Evolutionary conservation across 2,329 filamentous ascomycete species (phyloP), one percentile per base, ranked within the genome.

Genomic region (Zasmidium citrigriseum): DNA sequence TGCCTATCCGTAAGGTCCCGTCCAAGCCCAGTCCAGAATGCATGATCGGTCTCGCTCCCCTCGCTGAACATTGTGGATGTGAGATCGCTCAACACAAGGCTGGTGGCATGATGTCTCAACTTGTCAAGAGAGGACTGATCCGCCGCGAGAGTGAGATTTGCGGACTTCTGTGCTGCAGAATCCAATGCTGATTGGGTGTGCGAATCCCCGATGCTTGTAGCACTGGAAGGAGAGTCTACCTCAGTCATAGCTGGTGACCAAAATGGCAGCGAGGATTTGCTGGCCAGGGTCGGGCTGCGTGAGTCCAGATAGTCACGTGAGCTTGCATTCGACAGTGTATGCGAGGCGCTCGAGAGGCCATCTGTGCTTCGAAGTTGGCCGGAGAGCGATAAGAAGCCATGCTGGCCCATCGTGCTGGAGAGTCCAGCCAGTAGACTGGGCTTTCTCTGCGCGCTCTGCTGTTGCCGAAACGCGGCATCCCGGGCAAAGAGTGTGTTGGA

Each of bases 1-100:
- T 71, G 61, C 44, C 65, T 59, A n/a, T 65, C 61, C 10, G 59
- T 62, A 1, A 73, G 54, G 53, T 78, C 76, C 49, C 77, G 74
- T 2, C 77, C 75, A 12, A 92, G 73, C 14, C 84, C 84, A 53
- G 84, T 81, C 49, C 77, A 76, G 65, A 97, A 95, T 89, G 93
- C 97, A 2, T 82, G 82, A 72, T 98, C 95, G 0, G 93, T 98
- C 77, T 99, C 95, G 45, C 92, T 96, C 2, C 95, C 95, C 52
- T 85, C 85, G n/a, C 87, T 86, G 73, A 96, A 95, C 1, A 97
- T 88, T 25, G 91, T 84, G 44, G 88, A 92, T 4, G 93, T 92
- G 3, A 98, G 81, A 72, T 99, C 95, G 51, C 93, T 98, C 23
- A 98, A 78, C 1, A 98, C 77, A 18, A 99, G 80, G 63, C 91